A percentile compares a stretch with the other conserved stretches of the same genome.
Evolutionary conservation across 2,329 filamentous ascomycete species (phyloP).

Genomic region (Diplodia intermedia): DNA sequence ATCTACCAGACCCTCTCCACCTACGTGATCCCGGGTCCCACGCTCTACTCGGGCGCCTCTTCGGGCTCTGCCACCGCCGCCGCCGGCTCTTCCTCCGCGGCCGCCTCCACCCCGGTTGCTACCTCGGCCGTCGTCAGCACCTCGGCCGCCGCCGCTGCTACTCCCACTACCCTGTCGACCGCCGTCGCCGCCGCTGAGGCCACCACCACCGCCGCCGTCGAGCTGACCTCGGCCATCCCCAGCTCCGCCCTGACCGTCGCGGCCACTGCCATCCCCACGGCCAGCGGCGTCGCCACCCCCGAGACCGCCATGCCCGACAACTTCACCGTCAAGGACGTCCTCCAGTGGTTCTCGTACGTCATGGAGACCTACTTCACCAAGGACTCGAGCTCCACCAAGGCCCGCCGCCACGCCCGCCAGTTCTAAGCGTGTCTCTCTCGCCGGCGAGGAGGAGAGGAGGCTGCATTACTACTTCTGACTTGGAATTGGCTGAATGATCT

Average conservation of each 20-base stretch:
- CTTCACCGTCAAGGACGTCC: constrained; percentile 46
- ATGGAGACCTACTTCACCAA: constrained; percentile 34
- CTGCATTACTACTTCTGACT: background rate
- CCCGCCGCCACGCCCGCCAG: constrained; percentile 35
- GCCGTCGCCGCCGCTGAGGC: constrained; percentile 28
- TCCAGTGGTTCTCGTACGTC: constrained; percentile 42
- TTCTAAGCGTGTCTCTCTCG: constrained; percentile 6
- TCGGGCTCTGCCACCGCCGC: constrained; percentile 30
- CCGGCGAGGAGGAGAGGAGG: background rate
- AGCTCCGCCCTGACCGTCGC: constrained; percentile 31
- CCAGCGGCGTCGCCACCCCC: constrained; percentile 27
- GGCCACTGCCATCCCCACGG: constrained; percentile 28
- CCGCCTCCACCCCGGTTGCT: constrained; percentile 12
- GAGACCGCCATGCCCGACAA: constrained; percentile 38
- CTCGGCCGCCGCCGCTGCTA: constrained; percentile 28
- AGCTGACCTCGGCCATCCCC: constrained; percentile 33
- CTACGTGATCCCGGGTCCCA: constrained; percentile 62
- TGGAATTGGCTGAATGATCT: background rate
- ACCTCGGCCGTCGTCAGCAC: constrained; percentile 15
- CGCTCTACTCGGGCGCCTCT: constrained; percentile 43
- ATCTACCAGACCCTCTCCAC: constrained; percentile 59
- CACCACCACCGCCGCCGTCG: constrained; percentile 35
- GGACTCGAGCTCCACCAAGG: constrained; percentile 8
- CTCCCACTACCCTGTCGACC: constrained; percentile 9
- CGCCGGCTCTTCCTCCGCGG: constrained; percentile 28